Percentiles rank a stretch among this genome's conserved stretches.
These are phyloP conservation scores for Fonsecaea pugnacius DNA, from an alignment of 2,329 filamentous ascomycete genomes.

Conservation along the genomic window DNA sequence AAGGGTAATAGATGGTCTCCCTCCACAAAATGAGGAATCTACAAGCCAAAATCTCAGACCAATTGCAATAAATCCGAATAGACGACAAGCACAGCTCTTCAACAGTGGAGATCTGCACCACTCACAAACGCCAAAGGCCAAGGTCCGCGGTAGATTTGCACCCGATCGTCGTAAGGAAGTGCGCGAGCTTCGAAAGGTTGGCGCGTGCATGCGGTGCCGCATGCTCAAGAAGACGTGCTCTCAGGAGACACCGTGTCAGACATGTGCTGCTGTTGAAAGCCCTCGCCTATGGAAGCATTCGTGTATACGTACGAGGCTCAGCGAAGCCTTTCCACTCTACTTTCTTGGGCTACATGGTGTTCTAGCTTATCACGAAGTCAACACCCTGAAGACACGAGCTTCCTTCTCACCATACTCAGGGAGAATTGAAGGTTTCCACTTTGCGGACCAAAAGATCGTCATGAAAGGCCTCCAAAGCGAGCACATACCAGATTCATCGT, in stretches of 20 bases:
- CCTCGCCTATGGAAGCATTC: constrained; percentile 65
- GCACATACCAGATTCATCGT: background rate
- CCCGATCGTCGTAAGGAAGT: constrained; percentile 63
- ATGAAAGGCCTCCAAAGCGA: constrained; percentile 46
- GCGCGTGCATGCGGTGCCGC: constrained; percentile 65
- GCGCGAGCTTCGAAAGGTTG: constrained; percentile 62
- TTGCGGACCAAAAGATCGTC: constrained; percentile 56
- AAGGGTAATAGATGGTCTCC: constrained; percentile 38
- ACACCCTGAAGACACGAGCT: constrained; percentile 44
- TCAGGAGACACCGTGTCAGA: constrained; percentile 62
- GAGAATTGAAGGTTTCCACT: constrained; percentile 61
- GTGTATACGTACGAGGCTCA: constrained; percentile 62
- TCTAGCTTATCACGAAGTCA: constrained; percentile 49
- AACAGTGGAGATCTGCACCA: constrained; percentile 45
- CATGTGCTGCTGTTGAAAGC: constrained; percentile 63
- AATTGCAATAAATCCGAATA: constrained; percentile 50
- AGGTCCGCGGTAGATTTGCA: constrained; percentile 61
- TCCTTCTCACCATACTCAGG: constrained; percentile 43
- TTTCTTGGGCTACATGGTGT: constrained; percentile 59
- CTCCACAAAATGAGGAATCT: constrained; percentile 34
- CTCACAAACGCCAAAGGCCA: constrained; percentile 49
- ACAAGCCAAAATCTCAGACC: constrained; percentile 44
- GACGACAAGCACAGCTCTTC: constrained; percentile 35
- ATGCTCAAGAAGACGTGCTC: constrained; percentile 70
- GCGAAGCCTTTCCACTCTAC: constrained; percentile 63